These are phyloP conservation scores for Bothriochloa decipiens DNA, from an alignment of 176 grass and related monocot genomes.

Conservation along the genomic window DNA sequence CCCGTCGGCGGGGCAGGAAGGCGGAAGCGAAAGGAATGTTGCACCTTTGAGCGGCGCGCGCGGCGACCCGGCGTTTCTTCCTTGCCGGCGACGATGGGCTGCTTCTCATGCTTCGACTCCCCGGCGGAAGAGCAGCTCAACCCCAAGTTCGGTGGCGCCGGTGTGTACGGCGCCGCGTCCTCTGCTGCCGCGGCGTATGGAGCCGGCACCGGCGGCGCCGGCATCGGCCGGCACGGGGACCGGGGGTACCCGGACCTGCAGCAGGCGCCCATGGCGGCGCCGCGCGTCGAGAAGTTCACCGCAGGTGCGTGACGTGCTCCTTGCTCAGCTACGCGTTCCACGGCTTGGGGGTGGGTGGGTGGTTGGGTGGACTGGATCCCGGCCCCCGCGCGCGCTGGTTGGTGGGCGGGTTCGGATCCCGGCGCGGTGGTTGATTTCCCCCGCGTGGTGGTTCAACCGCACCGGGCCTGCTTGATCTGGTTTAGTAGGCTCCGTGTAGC, in stretches of 20 bases:
- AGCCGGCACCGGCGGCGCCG: neutral
- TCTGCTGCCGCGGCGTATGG: constrained; percentile 9
- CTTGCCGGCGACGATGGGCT: constrained; percentile 57
- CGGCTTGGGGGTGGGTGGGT: neutral
- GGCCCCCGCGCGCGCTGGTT: neutral
- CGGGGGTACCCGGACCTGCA: constrained; percentile 47
- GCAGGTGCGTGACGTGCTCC: constrained; percentile 41
- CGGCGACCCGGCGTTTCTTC: neutral
- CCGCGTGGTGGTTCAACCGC: constrained; percentile 34
- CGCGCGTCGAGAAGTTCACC: constrained; percentile 67
- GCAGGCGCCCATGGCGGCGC: constrained; percentile 61
- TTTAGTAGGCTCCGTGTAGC: neutral
- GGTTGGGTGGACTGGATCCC: constrained; percentile 7
- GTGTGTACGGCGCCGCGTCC: constrained; percentile 38
- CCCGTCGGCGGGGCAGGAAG: neutral
- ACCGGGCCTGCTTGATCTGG: constrained; percentile 35
- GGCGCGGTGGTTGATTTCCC: constrained; percentile 29
- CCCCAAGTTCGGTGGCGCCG: constrained; percentile 49
- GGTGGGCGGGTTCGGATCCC: constrained; percentile 44
- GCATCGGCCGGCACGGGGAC: constrained; percentile 18
- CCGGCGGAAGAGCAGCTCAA: constrained; percentile 70
- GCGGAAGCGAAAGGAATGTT: constrained; percentile 13
- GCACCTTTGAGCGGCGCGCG: constrained; percentile 31
- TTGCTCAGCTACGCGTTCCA: constrained; percentile 13
- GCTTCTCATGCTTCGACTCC: constrained; percentile 80